A percentile compares a stretch with the other conserved stretches of the same genome.
phyloP scores from a whole-genome alignment of 108 stramenopile species.

The Conticribra guillardii region DNA sequence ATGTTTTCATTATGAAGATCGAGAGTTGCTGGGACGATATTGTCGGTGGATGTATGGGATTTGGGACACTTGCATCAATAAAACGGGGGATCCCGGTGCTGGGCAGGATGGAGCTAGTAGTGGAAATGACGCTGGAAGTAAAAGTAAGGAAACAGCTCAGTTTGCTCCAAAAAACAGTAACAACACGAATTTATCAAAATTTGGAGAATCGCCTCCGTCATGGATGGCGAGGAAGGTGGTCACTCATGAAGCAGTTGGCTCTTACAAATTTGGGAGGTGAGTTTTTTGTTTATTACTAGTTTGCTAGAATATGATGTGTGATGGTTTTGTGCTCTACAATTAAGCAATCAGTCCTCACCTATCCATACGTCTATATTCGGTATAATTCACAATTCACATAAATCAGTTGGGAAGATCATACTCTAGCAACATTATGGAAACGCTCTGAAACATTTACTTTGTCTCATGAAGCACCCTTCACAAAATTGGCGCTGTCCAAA shows the following conservation, averaged over 20 bases:
- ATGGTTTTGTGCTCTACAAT: too few species aligned
- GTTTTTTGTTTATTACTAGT: neutral
- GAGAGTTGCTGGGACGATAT: slow-evolving; percentile 48
- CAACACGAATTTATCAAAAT: too few species aligned
- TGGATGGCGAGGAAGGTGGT: slow-evolving; percentile 76
- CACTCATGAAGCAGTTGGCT: slow-evolving; percentile 62
- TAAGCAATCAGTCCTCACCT: too few species aligned
- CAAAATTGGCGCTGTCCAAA: slow-evolving; percentile 74
- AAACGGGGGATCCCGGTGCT: too few species aligned
- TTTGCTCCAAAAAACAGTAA: too few species aligned
- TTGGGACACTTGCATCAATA: slow-evolving; percentile 18
- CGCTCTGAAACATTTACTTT: slow-evolving; percentile 50
- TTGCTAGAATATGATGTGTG: too few species aligned
- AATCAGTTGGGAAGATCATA: slow-evolving; percentile 68
- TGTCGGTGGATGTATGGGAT: slow-evolving; percentile 18
- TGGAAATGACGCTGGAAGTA: neutral
- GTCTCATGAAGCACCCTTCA: slow-evolving; percentile 64
- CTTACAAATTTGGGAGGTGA: slow-evolving; percentile 55
- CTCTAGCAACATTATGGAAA: slow-evolving; percentile 83
- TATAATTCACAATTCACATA: too few species aligned
- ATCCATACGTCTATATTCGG: too few species aligned
- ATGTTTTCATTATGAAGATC: slow-evolving; percentile 81
- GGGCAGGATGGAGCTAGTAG: neutral
- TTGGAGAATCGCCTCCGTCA: slow-evolving; percentile 20
- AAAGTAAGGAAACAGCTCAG: too few species aligned